Base-by-base conservation (phyloP, 2,329 filamentous ascomycete species). In the Pseudogymnoascus sp. region DNA sequence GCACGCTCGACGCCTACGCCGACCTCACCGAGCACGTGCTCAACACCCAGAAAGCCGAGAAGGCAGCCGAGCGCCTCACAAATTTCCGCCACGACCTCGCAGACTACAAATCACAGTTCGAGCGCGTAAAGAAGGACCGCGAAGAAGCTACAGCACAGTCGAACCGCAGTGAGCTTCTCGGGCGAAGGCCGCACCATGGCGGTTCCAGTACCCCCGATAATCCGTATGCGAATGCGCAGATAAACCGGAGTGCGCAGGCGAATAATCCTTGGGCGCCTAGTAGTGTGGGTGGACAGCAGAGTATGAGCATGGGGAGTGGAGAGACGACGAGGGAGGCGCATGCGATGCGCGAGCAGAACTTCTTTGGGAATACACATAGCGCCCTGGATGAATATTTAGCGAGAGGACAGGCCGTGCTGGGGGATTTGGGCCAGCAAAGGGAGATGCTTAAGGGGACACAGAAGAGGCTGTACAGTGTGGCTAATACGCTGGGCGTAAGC, bases 371-470 rank as follows among this genome's bases (percentile, higher is more conserved):
- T 69, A 95, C 93, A 3, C 90, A 96, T 72, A 83, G 83, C 16
- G 91, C 95, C 61, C 81, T 99, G 1, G 95, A 99, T 73, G 93
- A 97, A 68, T 99, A 96, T 72, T 84, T 99, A 63, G 93, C 96
- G 58, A 82, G 93, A 2, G 95, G 95, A 0, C 87, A 96, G 72
- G 91, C 92, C 0, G 95, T 99, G 38, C 81, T 97, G 28, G 89
- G 90, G 5, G 93, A 97, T 76, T 76, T 99, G 62, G 89, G 90
- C 2, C 84, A 95, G 71, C 95, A 99, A 79, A 84, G 91, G 62
- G 93, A 97, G 74, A 93, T 97, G 79, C 81, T 99, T 66, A 99
- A 99, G 79, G 90, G 88, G 60, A 97, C 95, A 21, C 95, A 99
- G 77, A 88, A 88, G 74, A 86, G 87, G 73, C 80, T 99, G 59